Percentiles rank a stretch among this genome's conserved stretches.
These are phyloP conservation scores for Blastobotrys niveus DNA, from an alignment of 1,139 yeast genomes.

Conservation along the genomic window DNA sequence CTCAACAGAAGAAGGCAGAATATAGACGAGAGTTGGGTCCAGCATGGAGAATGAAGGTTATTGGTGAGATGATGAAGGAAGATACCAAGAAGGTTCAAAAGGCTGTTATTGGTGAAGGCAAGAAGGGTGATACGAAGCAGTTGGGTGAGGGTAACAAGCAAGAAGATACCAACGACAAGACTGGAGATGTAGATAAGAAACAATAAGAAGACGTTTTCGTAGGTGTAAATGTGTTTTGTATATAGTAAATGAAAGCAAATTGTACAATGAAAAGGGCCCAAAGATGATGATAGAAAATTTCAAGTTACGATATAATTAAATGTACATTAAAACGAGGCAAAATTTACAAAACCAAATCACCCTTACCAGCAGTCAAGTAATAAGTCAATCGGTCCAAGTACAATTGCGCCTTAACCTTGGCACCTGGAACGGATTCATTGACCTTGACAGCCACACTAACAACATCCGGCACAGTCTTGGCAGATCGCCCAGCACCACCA, in stretches of 20 bases:
- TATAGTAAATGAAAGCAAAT: background rate
- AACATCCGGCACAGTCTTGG: slow-evolving; percentile 24
- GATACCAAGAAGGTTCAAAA: slow-evolving; percentile 25
- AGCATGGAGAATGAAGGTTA: slow-evolving; percentile 35
- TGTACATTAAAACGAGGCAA: background rate
- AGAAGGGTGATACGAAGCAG: background rate
- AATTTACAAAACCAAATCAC: slow-evolving; percentile 21
- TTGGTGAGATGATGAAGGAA: slow-evolving; percentile 34
- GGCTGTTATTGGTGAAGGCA: background rate
- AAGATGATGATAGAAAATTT: no score
- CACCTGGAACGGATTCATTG: slow-evolving; percentile 41
- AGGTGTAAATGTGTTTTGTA: background rate
- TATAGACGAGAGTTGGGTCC: slow-evolving; percentile 37
- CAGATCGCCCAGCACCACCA: slow-evolving; percentile 23
- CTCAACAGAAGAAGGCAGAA: slow-evolving; percentile 31
- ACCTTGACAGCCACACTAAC: slow-evolving; percentile 45
- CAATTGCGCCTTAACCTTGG: slow-evolving; percentile 42
- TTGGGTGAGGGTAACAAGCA: background rate
- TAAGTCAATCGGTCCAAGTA: slow-evolving; percentile 32
- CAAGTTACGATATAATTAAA: no score
- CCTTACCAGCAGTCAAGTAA: slow-evolving; percentile 28
- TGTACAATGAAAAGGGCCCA: background rate
- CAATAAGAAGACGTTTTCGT: no score
- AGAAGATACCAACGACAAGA: background rate
- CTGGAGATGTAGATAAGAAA: background rate